A percentile compares a stretch with the other conserved stretches of the same genome.
phyloP scores from a whole-genome alignment of 257 asterid genomes.

The Solanum stenotomum region DNA sequence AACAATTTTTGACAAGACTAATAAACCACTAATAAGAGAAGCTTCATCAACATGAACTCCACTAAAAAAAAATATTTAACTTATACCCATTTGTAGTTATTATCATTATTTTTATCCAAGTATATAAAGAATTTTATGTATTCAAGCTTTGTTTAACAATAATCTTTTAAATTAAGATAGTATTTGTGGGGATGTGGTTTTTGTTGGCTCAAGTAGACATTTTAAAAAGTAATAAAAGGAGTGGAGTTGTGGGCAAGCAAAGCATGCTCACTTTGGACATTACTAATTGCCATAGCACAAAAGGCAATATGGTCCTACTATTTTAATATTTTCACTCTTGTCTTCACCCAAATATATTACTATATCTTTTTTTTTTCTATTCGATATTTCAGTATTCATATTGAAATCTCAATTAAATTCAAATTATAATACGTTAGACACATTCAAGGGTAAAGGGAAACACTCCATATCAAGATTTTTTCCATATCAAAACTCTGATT shows the following conservation, averaged over 20 bases:
- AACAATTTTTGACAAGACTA: background rate
- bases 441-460: background rate
- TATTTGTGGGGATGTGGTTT: background rate
- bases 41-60: background rate
- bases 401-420: background rate
- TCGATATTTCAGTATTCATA: accelerated
- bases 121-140: background rate
- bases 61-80: background rate
- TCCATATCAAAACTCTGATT: background rate
- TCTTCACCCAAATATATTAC: background rate
- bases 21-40: background rate
- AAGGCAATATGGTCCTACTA: background rate
- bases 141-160: background rate
- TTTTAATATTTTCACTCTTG: background rate
- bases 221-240: background rate
- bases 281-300: background rate
- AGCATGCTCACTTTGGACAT: background rate
- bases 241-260: slow-evolving; percentile 7
- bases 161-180: background rate
- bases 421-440: accelerated
- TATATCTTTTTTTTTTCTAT: background rate
- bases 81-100: background rate
- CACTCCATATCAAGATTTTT: background rate
- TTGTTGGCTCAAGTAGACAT: background rate
- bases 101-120: background rate